These are phyloP conservation scores for Plasmodium malariae DNA, from an alignment of 169 alveolate species.

Conservation along the genomic window DNA sequence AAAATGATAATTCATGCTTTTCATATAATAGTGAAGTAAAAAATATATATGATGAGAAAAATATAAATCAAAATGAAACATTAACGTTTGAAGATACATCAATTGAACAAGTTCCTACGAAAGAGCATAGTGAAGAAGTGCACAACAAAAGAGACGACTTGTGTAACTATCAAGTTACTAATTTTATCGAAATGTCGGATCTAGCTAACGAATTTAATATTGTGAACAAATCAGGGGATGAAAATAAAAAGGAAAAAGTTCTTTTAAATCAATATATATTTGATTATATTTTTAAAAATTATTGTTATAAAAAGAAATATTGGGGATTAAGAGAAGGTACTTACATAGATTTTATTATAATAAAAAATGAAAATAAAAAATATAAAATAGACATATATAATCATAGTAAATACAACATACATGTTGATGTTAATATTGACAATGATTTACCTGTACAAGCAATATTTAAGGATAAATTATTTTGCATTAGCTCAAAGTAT, in stretches of 20 bases:
- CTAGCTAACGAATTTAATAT: constrained; percentile 1
- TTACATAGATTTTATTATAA: constrained; percentile 17
- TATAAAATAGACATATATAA: constrained; percentile 57
- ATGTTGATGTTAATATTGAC: constrained; percentile 49
- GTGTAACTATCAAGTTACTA: constrained; percentile 11
- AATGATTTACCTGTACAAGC: constrained; percentile 31
- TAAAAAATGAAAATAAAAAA: constrained; percentile 34
- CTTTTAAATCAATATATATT: constrained; percentile 34
- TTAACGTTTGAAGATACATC: neutral
- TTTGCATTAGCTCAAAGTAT: constrained; percentile 61
- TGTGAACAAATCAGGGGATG: neutral
- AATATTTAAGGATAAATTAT: constrained; percentile 59
- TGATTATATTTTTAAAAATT: constrained; percentile 67
- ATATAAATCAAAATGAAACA: neutral
- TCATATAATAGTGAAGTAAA: neutral
- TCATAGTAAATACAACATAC: constrained; percentile 51
- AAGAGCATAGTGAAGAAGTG: neutral
- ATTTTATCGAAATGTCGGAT: constrained; percentile 18
- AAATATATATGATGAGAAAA: neutral
- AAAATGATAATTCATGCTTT: neutral
- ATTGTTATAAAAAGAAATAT: constrained; percentile 60
- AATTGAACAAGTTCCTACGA: neutral
- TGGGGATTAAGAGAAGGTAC: constrained; percentile 37
- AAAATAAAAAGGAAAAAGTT: neutral
- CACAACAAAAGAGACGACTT: neutral